Conservation (phyloP, 495 filamentous ascomycete species). For the Opeltia flavorubescens region DNA sequence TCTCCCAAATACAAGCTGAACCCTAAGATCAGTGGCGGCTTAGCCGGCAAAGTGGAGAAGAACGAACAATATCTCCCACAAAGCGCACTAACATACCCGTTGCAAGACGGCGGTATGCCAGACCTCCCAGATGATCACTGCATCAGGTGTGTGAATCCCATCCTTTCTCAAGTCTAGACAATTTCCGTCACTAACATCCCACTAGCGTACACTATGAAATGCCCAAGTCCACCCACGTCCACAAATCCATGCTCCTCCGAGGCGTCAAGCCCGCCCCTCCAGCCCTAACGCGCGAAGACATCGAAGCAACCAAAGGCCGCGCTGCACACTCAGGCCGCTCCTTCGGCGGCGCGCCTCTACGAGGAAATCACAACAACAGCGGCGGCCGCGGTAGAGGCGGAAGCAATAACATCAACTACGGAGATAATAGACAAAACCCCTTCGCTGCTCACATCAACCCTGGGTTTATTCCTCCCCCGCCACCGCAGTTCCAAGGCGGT, state of each 20-base stretch:
- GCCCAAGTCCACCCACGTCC: constrained; percentile 50
- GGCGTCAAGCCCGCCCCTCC: constrained; percentile 60
- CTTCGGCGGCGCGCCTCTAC: constrained; percentile 48
- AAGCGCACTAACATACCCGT: constrained; percentile 47
- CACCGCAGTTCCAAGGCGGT: background rate
- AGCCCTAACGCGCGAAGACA: constrained; percentile 58
- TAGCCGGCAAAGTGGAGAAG: constrained; percentile 70
- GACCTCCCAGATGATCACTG: constrained; percentile 70
- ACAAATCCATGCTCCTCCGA: constrained; percentile 89
- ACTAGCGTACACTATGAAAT: constrained; percentile 71
- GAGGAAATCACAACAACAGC: constrained; percentile 25
- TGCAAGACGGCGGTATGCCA: constrained; percentile 53
- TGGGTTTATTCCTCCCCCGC: constrained; percentile 27
- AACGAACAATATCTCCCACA: constrained; percentile 69
- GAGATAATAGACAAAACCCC: constrained; percentile 32
- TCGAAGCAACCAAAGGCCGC: constrained; percentile 49
- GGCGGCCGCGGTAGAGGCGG: constrained; percentile 26
- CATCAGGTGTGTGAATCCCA: constrained; percentile 46
- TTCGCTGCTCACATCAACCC: constrained; percentile 41
- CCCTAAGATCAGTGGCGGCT: constrained; percentile 54
- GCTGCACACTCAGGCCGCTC: constrained; percentile 44
- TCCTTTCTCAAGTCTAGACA: background rate
- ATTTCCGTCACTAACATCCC: constrained; percentile 19
- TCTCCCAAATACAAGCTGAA: constrained; percentile 52
- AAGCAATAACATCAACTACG: constrained; percentile 39